Percentiles rank a stretch among this genome's conserved stretches.
These are phyloP conservation scores for Colletotrichum limetticola DNA, from an alignment of 2,329 filamentous ascomycete genomes.

Conservation along the genomic window DNA sequence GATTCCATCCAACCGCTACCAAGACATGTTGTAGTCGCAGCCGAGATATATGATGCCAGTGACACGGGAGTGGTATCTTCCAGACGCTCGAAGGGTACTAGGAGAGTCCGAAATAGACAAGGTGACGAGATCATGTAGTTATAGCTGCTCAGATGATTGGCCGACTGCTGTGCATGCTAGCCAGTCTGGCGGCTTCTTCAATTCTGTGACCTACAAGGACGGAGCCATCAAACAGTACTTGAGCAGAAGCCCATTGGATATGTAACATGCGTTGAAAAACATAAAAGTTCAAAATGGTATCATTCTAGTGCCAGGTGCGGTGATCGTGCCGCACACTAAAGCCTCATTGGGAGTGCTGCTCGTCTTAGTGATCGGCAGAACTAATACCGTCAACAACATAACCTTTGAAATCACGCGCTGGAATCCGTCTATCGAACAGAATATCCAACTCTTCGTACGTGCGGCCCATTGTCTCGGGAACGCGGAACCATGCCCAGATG, in stretches of 20 bases:
- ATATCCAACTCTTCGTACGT: conserved; percentile 42
- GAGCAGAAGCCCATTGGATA: background rate
- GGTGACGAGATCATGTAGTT: background rate
- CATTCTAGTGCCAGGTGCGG: background rate
- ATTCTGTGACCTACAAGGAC: background rate
- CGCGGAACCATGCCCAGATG: conserved; percentile 39
- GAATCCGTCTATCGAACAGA: conserved; percentile 44
- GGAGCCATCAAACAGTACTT: background rate
- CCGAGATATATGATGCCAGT: background rate
- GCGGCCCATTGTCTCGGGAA: conserved; percentile 40
- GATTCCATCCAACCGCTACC: no score
- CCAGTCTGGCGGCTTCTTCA: background rate
- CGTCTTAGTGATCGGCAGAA: background rate
- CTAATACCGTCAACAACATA: conserved; percentile 13
- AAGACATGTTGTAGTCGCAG: background rate
- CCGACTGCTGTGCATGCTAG: background rate
- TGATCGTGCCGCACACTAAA: background rate
- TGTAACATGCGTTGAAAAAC: background rate
- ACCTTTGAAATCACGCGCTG: conserved; percentile 54
- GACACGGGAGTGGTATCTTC: no score
- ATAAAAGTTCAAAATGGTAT: background rate
- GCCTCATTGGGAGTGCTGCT: background rate
- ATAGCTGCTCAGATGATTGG: background rate
- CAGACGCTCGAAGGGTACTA: background rate
- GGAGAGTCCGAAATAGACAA: background rate